These are phyloP conservation scores for Musa itinerans DNA, from an alignment of 176 grass and related monocot genomes.

Conservation along the genomic window DNA sequence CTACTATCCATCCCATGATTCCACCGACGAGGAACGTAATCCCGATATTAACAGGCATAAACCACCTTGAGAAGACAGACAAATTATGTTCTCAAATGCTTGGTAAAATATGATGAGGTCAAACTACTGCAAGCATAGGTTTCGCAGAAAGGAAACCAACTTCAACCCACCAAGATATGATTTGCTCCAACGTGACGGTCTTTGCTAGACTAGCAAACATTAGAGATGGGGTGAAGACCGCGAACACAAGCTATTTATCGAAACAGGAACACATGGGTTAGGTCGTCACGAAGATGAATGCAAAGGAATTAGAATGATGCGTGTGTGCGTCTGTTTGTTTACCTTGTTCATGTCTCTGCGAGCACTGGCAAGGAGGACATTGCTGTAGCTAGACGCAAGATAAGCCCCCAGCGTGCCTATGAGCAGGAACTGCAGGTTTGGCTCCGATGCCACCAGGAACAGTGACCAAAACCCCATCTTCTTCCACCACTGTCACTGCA, in stretches of 20 bases:
- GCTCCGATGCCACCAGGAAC: conserved; percentile 66
- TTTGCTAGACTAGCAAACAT: conserved; percentile 70
- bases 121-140: not conserved
- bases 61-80: conserved; percentile 61
- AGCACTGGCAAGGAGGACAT: conserved; percentile 49
- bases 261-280: not conserved
- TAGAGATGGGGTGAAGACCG: conserved; percentile 66
- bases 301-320: not conserved
- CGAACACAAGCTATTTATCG: conserved; percentile 57
- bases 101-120: not conserved
- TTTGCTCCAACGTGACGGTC: conserved; percentile 60
- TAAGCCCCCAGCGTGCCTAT: conserved; percentile 69
- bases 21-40: conserved; percentile 56
- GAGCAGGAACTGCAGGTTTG: conserved; percentile 69
- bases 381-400: conserved; percentile 57
- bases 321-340: not conserved
- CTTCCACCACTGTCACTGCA: not conserved
- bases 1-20: conserved; percentile 62
- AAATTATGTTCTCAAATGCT: not conserved
- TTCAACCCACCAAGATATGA: conserved; percentile 69
- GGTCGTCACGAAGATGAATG: not conserved
- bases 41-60: conserved; percentile 86
- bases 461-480: conserved; percentile 61
- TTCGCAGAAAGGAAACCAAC: not conserved
- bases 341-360: conserved; percentile 89